phyloP scores from a whole-genome alignment of 495 filamentous ascomycete species.

The Xylaria bambusicola region DNA sequence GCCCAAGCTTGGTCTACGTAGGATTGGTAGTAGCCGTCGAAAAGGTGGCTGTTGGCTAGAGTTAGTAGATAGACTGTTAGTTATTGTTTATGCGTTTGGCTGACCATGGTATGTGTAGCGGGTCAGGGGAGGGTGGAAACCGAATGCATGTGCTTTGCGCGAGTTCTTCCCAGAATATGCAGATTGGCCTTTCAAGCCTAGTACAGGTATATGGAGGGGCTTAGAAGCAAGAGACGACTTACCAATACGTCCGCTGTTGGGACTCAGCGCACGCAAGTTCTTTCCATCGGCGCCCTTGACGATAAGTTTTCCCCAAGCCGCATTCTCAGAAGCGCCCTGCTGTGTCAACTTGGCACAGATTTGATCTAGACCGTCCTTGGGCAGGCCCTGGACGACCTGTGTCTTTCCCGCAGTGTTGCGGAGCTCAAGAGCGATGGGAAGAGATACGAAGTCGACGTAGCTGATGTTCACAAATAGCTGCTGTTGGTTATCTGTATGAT shows the following conservation, averaged over 20 bases:
- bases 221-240: neutral
- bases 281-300: constrained; percentile 48
- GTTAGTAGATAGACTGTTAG: neutral
- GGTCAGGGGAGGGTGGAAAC: neutral
- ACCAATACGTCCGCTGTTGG: constrained; percentile 60
- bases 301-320: constrained; percentile 67
- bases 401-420: constrained; percentile 51
- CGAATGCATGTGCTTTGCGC: no score
- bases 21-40: constrained; percentile 61
- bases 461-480: constrained; percentile 76
- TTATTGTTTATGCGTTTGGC: neutral
- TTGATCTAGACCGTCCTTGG: constrained; percentile 55
- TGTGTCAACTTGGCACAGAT: constrained; percentile 54
- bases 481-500: constrained; percentile 45
- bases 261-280: constrained; percentile 64
- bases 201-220: no score
- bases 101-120: neutral
- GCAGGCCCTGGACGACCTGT: constrained; percentile 61
- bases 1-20: constrained; percentile 68
- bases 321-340: constrained; percentile 56
- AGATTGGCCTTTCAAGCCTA: no score
- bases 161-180: no score
- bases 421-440: constrained; percentile 66
- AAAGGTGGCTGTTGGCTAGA: constrained; percentile 49
- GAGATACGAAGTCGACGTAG: constrained; percentile 71